Base-by-base conservation (phyloP, 164 flowering plant species). In the Vitis rotundifolia region DNA sequence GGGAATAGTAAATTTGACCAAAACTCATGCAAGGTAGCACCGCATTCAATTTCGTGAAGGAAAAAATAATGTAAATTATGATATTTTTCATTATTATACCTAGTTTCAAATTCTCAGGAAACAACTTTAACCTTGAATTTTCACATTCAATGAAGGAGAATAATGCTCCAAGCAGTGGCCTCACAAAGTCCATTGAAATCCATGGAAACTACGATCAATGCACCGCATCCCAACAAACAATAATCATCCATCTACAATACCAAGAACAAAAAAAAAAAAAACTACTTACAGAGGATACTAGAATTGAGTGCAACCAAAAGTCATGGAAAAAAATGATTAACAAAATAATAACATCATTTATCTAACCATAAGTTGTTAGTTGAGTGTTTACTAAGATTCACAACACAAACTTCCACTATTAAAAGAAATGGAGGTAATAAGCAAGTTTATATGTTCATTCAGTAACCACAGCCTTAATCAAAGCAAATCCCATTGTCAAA, bases 241-340 rank as follows among this genome's bases (percentile, higher is more conserved):
- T 66, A 79, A 64, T 89, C 88, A 89, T 82, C 93, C 89, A 89
- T 87, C 90, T 85, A 89, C 88, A 87, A 81, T 74, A 72, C 63
- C 79, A 79, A 70, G 72, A n/a, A n/a, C n/a, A n/a, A 71, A 47
- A 63, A 66, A 50, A 64, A 49, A 48, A 49, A 52, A 13, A 15
- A 29, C 11, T 68, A 67, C 18, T 18, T 22, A 22, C 26, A 22
- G 49, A 55, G 13, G 55, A 15, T 51, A 29, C 50, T 22, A 59
- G 49, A 53, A 47, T 22, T n/a, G 62, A 63, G 51, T 9, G 56
- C 31, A 48, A 54, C 37, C 61, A 67, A 22, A 53, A 59, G 22
- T 12, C 18, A 55, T 3, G 44, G 44, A 62, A 47, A 65, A 49
- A 19, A 16, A 69, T 57, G 18, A 64, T 19, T 52, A 49, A 48